phyloP scores from a whole-genome alignment of 176 grass and related monocot species.

The Alloteropsis semialata region DNA sequence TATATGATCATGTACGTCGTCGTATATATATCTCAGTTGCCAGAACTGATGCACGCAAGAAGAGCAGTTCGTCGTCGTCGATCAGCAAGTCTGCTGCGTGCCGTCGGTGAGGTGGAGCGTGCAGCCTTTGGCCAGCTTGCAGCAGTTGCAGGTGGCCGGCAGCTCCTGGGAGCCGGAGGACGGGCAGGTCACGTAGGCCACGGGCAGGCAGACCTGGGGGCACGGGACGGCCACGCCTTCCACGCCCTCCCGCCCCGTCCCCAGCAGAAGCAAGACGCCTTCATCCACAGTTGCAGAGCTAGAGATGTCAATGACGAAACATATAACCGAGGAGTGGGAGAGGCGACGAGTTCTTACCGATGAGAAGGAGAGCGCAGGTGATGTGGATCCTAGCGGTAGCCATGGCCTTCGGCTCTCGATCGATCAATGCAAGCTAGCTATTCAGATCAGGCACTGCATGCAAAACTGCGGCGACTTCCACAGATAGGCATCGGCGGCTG shows the following conservation, averaged over 20 bases:
- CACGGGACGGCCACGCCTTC: slow-evolving; percentile 20
- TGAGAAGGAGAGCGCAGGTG: slow-evolving; percentile 1
- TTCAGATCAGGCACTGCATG: no score
- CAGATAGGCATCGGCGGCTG: no score
- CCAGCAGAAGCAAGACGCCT: slow-evolving; percentile 12
- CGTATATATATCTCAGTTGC: no score
- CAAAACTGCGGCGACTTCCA: no score
- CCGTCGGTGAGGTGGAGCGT: slow-evolving; percentile 47
- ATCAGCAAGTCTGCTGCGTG: slow-evolving; percentile 10
- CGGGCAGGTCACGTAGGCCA: slow-evolving; percentile 58
- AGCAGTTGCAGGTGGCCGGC: slow-evolving; percentile 51
- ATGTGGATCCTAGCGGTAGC: slow-evolving; percentile 18
- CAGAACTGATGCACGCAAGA: no score
- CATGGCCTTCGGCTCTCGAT: neutral
- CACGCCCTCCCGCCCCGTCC: neutral
- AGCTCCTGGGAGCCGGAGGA: slow-evolving; percentile 44
- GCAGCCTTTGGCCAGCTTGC: slow-evolving; percentile 48
- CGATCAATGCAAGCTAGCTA: no score
- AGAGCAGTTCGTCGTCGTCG: no score
- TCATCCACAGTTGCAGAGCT: no score
- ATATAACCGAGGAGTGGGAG: no score
- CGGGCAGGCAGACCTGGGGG: slow-evolving; percentile 38
- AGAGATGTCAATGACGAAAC: no score
- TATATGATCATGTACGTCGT: no score
- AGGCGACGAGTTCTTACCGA: neutral